A percentile compares a stretch with the other conserved stretches of the same genome.
Evolutionary conservation across 306 rosid species (phyloP).

Genomic region (Begonia masoniana): DNA sequence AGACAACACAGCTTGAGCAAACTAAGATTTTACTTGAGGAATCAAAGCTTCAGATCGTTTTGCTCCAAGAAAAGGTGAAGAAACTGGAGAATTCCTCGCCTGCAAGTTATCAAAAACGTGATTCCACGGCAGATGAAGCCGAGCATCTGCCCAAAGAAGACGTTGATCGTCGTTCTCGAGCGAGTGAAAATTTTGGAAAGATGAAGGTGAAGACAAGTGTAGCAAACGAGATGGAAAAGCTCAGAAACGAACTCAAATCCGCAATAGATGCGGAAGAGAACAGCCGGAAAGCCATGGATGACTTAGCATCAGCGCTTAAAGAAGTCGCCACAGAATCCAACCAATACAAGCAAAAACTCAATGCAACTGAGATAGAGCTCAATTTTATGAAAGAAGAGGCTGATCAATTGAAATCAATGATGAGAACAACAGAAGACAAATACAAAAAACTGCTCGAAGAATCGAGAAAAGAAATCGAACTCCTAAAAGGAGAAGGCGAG

Average conservation of each 20-base stretch:
- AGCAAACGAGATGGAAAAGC: constrained; percentile 23
- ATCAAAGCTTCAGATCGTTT: constrained; percentile 33
- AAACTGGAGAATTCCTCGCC: constrained; percentile 7
- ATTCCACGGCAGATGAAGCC: neutral
- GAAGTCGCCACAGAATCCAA: constrained; percentile 80
- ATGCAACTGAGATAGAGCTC: constrained; percentile 36
- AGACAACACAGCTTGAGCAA: constrained; percentile 50
- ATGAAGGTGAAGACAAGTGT: constrained; percentile 14
- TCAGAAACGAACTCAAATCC: constrained; percentile 37
- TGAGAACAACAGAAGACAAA: constrained; percentile 31
- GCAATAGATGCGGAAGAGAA: constrained; percentile 63
- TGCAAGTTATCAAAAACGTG: neutral
- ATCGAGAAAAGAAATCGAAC: constrained; percentile 49
- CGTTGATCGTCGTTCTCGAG: constrained; percentile 12
- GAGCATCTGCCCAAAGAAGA: neutral
- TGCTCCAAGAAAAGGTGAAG: constrained; percentile 25
- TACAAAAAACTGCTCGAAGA: constrained; percentile 30
- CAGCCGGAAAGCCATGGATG: constrained; percentile 75
- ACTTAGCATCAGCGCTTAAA: constrained; percentile 65
- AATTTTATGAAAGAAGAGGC: constrained; percentile 39
- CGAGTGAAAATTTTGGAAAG: constrained; percentile 8
- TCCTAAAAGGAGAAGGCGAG: constrained; percentile 40
- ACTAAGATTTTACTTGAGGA: constrained; percentile 44
- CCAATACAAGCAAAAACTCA: constrained; percentile 34
- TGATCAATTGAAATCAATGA: constrained; percentile 28